Evolutionary conservation across 805 yeast genomes (phyloP).

Genomic region (Myxozyma udenii): DNA sequence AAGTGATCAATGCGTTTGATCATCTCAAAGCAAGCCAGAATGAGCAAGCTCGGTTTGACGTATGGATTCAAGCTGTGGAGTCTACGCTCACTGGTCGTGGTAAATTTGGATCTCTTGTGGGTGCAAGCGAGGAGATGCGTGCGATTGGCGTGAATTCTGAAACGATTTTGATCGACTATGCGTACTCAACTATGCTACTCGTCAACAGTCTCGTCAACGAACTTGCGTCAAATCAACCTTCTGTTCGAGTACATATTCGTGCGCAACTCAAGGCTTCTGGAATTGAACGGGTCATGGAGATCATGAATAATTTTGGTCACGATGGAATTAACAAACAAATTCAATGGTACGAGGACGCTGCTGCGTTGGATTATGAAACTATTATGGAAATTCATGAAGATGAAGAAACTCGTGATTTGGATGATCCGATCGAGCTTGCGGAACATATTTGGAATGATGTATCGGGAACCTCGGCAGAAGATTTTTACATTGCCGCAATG

Average conservation of each 20-base stretch:
- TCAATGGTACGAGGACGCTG: constrained; percentile 54
- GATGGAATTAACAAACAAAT: constrained; percentile 66
- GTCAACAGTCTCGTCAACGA: constrained; percentile 56
- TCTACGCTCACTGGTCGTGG: constrained; percentile 81
- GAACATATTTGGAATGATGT: constrained; percentile 57
- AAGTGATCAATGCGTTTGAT: constrained; percentile 54
- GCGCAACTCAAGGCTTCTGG: constrained; percentile 59
- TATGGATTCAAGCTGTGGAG: constrained; percentile 67
- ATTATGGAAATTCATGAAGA: constrained; percentile 41
- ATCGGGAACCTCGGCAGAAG: constrained; percentile 57
- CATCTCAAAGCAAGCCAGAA: constrained; percentile 42
- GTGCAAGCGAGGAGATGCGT: constrained; percentile 81
- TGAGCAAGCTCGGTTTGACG: constrained; percentile 54
- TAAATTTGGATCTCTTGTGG: constrained; percentile 83
- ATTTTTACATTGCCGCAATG: constrained; percentile 57
- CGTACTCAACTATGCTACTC: constrained; percentile 65
- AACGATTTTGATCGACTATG: constrained; percentile 64
- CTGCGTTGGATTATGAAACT: constrained; percentile 56
- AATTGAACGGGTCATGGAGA: constrained; percentile 50
- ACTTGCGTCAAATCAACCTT: constrained; percentile 37
- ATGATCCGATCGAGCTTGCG: constrained; percentile 69
- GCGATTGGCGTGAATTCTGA: constrained; percentile 53
- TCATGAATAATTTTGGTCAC: constrained; percentile 52
- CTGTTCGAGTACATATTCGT: constrained; percentile 54
- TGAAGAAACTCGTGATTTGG: constrained; percentile 53